phyloP scores from a whole-genome alignment of 1,284 basidiomycete species.

The Naganishia sp. region DNA sequence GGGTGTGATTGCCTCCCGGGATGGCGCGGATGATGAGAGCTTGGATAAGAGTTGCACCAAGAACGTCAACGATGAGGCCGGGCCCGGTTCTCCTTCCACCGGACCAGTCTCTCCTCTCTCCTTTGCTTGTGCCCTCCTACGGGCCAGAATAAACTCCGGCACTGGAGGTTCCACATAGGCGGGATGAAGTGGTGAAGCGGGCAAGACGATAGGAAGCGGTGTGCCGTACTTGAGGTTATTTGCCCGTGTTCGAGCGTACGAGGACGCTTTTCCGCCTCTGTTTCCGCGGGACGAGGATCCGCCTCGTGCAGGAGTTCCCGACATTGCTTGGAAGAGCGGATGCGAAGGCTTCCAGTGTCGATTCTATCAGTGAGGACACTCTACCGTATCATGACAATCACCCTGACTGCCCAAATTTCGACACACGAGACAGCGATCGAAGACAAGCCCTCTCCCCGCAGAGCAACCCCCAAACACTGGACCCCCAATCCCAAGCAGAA shows the following conservation, averaged over 20 bases:
- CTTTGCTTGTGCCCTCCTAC: constrained; percentile 18
- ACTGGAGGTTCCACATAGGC: constrained; percentile 28
- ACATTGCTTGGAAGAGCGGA: not conserved
- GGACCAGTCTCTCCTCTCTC: constrained; percentile 12
- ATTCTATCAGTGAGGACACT: not conserved
- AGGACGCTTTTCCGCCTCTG: constrained; percentile 31
- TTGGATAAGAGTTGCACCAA: constrained; percentile 18
- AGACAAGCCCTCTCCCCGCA: not conserved
- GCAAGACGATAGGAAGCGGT: constrained; percentile 49
- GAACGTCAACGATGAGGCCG: constrained; percentile 13
- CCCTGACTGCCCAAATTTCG: constrained; percentile 4
- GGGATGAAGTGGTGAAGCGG: constrained; percentile 41
- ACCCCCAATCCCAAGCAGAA: not conserved
- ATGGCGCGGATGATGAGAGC: constrained; percentile 14
- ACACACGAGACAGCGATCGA: not conserved
- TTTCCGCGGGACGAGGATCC: constrained; percentile 15
- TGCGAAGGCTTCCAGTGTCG: not conserved
- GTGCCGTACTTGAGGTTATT: constrained; percentile 49
- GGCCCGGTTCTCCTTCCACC: not conserved
- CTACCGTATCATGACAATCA: too few species aligned
- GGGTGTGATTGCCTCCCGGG: constrained; percentile 35
- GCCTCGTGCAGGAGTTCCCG: constrained; percentile 11
- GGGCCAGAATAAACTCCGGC: constrained; percentile 19
- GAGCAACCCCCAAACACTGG: not conserved
- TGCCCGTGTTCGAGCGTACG: constrained; percentile 24